Percentiles rank a stretch among this genome's conserved stretches.
Evolutionary conservation across 1,139 yeast genomes (phyloP).

Genomic region (Citeromyces hawaiiensis): DNA sequence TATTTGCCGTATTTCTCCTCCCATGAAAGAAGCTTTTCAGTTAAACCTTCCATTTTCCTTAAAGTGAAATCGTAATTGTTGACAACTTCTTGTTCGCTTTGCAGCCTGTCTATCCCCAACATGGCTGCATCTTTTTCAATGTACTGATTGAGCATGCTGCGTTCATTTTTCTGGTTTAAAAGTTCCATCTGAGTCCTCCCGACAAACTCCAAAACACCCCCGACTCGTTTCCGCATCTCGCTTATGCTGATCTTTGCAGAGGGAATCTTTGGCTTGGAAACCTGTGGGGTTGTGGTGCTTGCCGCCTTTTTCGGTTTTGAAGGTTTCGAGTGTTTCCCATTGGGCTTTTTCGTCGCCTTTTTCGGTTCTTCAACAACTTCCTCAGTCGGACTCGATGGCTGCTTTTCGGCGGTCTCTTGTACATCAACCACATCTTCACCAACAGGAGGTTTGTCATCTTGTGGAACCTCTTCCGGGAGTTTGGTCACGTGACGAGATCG

Average conservation of each 20-base stretch:
- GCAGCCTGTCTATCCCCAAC: slow-evolving; percentile 7
- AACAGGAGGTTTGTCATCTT: slow-evolving; percentile 7
- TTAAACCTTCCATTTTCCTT: slow-evolving; percentile 52
- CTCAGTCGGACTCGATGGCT: slow-evolving; percentile 8
- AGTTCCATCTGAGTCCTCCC: slow-evolving; percentile 76
- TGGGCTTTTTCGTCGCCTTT: slow-evolving; percentile 1
- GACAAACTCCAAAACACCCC: slow-evolving; percentile 83
- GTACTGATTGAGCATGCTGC: slow-evolving; percentile 16
- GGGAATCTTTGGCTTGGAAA: slow-evolving; percentile 74
- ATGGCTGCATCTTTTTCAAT: slow-evolving; percentile 23
- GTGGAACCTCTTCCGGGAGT: slow-evolving; percentile 1
- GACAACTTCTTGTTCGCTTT: slow-evolving; percentile 20
- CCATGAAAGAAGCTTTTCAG: slow-evolving; percentile 62
- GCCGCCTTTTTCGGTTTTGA: slow-evolving; percentile 5
- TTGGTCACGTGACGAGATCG: slow-evolving; percentile 1
- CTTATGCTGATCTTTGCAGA: slow-evolving; percentile 57
- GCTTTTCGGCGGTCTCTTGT: neutral
- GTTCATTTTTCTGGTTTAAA: slow-evolving; percentile 50
- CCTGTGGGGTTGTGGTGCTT: slow-evolving; percentile 30
- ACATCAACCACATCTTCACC: slow-evolving; percentile 8
- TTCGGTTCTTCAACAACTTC: slow-evolving; percentile 5
- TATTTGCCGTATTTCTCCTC: slow-evolving; percentile 49
- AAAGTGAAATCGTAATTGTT: slow-evolving; percentile 46
- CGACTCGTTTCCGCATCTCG: slow-evolving; percentile 79
- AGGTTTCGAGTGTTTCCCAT: slow-evolving; percentile 2